Evolutionary conservation across 805 yeast genomes (phyloP).

Genomic region (Kurtzmaniella cleridarum): DNA sequence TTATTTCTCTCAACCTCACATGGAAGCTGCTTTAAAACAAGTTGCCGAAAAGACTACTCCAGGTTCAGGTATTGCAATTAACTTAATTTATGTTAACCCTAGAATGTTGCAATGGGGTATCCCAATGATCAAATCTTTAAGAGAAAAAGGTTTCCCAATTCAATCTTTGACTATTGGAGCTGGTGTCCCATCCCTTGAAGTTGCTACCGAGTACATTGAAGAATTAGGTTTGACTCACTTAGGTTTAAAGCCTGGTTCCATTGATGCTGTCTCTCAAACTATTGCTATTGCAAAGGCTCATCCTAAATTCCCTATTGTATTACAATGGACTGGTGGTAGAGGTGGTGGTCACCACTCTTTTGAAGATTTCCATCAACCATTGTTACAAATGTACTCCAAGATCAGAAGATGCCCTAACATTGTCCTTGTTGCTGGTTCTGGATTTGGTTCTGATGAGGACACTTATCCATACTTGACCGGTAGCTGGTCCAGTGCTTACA

Average conservation of each 20-base stretch:
- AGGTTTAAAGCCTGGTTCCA: constrained; percentile 96
- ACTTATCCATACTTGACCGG: constrained; percentile 98
- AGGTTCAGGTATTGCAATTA: constrained; percentile 87
- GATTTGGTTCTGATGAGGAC: constrained; percentile 95
- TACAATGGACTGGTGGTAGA: constrained; percentile 99
- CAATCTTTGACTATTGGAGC: constrained; percentile 98
- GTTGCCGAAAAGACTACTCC: constrained; percentile 65
- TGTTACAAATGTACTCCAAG: constrained; percentile 90
- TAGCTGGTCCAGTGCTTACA: constrained; percentile 82
- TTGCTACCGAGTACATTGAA: constrained; percentile 92
- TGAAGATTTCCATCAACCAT: constrained; percentile 98
- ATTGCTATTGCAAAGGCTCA: constrained; percentile 91
- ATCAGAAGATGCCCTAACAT: constrained; percentile 90
- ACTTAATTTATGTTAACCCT: constrained; percentile 94
- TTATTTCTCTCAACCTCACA: constrained; percentile 67
- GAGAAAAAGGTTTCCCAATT: constrained; percentile 91
- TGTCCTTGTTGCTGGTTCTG: constrained; percentile 93
- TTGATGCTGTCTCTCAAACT: constrained; percentile 84
- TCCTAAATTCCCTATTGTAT: constrained; percentile 92
- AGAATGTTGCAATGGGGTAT: constrained; percentile 98
- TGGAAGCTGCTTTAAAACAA: constrained; percentile 71
- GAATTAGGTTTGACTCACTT: constrained; percentile 88
- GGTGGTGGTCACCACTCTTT: constrained; percentile 99
- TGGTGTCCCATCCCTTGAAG: constrained; percentile 98
- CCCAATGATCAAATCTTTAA: constrained; percentile 84